A percentile compares a stretch with the other conserved stretches of the same genome.
These are phyloP conservation scores for Dendrobium catenatum DNA, from an alignment of 106 monocot species.

Conservation along the genomic window DNA sequence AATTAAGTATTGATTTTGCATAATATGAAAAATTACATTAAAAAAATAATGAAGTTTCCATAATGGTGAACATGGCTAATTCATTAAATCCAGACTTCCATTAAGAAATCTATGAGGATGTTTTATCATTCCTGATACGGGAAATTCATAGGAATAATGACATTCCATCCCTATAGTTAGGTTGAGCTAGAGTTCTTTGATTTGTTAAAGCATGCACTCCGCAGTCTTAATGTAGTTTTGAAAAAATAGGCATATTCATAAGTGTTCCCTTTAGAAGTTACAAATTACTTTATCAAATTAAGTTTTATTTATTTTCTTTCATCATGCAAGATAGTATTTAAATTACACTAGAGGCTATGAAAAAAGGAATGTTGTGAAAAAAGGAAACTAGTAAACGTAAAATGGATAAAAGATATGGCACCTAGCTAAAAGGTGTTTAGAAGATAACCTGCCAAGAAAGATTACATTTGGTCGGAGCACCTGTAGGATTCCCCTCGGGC, in stretches of 20 bases:
- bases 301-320: not conserved
- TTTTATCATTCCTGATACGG: not conserved
- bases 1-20: not conserved
- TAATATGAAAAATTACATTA: not conserved
- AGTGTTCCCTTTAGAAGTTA: not conserved
- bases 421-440: not conserved
- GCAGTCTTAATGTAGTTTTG: not conserved
- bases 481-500: constrained; percentile 87
- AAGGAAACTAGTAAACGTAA: not conserved
- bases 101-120: not conserved
- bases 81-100: not conserved
- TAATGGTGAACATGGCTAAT: not conserved
- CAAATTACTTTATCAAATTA: not conserved
- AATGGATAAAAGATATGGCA: not conserved
- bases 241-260: not conserved
- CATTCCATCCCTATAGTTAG: not conserved
- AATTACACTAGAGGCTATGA: not conserved
- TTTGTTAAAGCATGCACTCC: not conserved
- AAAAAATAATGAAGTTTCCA: not conserved
- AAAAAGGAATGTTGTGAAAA: not conserved
- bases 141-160: not conserved
- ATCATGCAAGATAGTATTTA: not conserved
- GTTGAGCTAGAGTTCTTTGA: not conserved
- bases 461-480: constrained; percentile 69
- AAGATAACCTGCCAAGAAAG: constrained; percentile 70